Conservation (phyloP, 2,329 filamentous ascomycete species). For the Aspergillus japonicus region DNA sequence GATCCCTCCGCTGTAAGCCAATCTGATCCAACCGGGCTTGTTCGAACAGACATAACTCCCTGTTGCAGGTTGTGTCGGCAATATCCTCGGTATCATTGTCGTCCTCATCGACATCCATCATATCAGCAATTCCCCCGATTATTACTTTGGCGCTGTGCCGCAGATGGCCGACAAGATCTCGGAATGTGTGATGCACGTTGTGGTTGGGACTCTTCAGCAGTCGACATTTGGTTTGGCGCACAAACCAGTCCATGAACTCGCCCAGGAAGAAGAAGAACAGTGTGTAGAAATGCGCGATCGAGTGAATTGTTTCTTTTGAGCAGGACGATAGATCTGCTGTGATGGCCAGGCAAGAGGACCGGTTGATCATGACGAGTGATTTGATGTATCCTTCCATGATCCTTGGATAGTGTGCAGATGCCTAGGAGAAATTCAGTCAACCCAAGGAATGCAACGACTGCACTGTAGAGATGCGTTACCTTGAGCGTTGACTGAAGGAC, state of each 20-base stretch:
- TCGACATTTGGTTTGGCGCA: constrained; percentile 34
- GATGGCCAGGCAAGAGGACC: constrained; percentile 24
- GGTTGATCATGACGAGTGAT: constrained; percentile 34
- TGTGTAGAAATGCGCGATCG: constrained; percentile 34
- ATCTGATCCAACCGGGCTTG: constrained; percentile 34
- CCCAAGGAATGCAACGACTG: background rate
- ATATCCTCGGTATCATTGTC: constrained; percentile 14
- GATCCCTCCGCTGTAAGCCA: constrained; percentile 31
- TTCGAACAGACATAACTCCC: constrained; percentile 30
- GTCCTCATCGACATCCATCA: constrained; percentile 27
- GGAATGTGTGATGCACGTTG: constrained; percentile 36
- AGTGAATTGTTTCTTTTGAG: constrained; percentile 17
- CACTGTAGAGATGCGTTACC: constrained; percentile 21
- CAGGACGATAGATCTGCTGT: constrained; percentile 13
- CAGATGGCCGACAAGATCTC: constrained; percentile 33
- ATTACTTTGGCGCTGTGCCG: constrained; percentile 25
- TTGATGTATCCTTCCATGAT: constrained; percentile 37
- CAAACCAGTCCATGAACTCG: constrained; percentile 42
- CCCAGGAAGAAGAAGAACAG: constrained; percentile 38
- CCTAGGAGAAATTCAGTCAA: constrained; percentile 22
- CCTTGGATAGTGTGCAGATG: constrained; percentile 35
- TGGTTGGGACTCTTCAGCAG: constrained; percentile 36
- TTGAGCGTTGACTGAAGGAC: constrained; percentile 39
- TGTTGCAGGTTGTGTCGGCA: constrained; percentile 16
- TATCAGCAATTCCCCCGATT: constrained; percentile 17